A percentile compares a stretch with the other conserved stretches of the same genome.
Conservation (phyloP, 495 filamentous ascomycete genomes). For the Xylaria curta region DNA sequence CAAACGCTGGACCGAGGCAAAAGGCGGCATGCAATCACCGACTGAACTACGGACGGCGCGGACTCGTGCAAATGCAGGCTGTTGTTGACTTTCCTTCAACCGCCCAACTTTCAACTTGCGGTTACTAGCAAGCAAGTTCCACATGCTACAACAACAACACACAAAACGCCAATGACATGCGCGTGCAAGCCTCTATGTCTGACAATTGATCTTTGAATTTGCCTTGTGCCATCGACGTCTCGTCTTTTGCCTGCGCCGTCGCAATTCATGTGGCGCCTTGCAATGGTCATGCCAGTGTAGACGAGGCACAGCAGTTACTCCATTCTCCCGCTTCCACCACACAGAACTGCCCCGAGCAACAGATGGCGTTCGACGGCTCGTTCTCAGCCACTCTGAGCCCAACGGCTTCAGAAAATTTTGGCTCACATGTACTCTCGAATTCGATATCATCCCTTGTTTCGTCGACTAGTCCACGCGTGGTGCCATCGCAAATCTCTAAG, state of each 20-base stretch:
- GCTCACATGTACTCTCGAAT: slow-evolving; percentile 49
- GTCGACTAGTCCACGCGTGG: slow-evolving; percentile 58
- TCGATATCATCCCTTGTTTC: slow-evolving; percentile 56
- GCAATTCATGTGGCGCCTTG: slow-evolving; percentile 23
- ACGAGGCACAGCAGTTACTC: slow-evolving; percentile 16
- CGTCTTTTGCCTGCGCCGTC: background rate
- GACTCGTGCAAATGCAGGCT: background rate
- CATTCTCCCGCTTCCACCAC: slow-evolving; percentile 12
- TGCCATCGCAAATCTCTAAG: slow-evolving; percentile 72
- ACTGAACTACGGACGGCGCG: background rate
- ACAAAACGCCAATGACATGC: slow-evolving; percentile 10
- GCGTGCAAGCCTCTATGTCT: slow-evolving; percentile 24
- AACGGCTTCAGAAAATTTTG: slow-evolving; percentile 35
- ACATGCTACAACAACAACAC: slow-evolving; percentile 32
- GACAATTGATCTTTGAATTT: slow-evolving; percentile 15
- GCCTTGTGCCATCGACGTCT: slow-evolving; percentile 15
- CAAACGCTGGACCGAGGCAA: slow-evolving; percentile 36
- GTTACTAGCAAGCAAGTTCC: slow-evolving; percentile 31
- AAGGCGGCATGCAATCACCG: slow-evolving; percentile 24
- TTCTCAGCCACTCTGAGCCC: slow-evolving; percentile 47
- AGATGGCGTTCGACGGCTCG: slow-evolving; percentile 51
- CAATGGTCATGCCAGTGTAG: slow-evolving; percentile 30
- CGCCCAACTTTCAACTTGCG: slow-evolving; percentile 36
- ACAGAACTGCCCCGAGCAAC: background rate
- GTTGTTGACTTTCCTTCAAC: slow-evolving; percentile 24